Percentiles rank a stretch among this genome's conserved stretches.
These are phyloP conservation scores for Leccinum subrobustum DNA, from an alignment of 1,284 basidiomycete genomes.

Conservation along the genomic window DNA sequence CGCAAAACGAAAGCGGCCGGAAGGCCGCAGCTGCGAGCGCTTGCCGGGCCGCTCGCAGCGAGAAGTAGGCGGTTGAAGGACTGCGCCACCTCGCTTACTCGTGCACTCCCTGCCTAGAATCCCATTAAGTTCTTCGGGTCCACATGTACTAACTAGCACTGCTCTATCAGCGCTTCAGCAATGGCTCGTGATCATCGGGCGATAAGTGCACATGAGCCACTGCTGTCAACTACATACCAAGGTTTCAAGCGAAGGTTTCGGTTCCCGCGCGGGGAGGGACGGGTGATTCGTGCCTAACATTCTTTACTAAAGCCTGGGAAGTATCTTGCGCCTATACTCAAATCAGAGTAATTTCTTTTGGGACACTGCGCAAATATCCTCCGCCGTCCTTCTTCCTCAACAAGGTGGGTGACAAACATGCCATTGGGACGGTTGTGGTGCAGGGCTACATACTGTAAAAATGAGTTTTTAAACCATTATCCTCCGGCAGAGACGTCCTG, in stretches of 20 bases:
- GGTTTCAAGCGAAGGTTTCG: not conserved
- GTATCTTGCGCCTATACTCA: not conserved
- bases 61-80: not conserved
- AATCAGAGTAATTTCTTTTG: not conserved
- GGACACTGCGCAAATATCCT: not conserved
- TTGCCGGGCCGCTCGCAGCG: not conserved
- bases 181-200: not conserved
- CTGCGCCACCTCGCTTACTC: too few species aligned
- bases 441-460: too few species aligned
- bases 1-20: not conserved
- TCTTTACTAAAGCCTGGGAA: not conserved
- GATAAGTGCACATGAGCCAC: not conserved
- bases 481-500: too few species aligned
- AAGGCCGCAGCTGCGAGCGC: too few species aligned
- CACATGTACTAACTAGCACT: not conserved
- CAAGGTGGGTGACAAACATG: too few species aligned
- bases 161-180: not conserved
- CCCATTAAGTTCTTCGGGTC: not conserved
- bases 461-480: too few species aligned
- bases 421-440: too few species aligned
- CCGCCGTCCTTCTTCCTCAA: too few species aligned
- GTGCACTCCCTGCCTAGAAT: too few species aligned
- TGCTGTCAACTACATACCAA: not conserved
- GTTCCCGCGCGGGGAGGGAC: not conserved
- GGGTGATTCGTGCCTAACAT: not conserved